Evolutionary conservation across 1,284 basidiomycete genomes (phyloP), one percentile per base, ranked within the genome.

Genomic region (Wallemia ichthyophaga): DNA sequence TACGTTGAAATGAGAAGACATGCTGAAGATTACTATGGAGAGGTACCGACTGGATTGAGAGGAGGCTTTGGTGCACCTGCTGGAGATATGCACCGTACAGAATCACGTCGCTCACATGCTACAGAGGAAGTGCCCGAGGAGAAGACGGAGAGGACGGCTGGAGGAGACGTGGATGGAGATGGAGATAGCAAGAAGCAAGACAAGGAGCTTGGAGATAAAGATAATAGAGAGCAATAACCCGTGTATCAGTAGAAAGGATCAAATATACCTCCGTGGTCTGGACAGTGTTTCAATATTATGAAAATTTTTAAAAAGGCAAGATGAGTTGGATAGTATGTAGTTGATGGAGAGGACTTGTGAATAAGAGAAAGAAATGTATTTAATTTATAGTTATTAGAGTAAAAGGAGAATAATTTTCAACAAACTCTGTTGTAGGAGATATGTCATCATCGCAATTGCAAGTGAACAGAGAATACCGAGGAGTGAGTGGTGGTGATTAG

Each of bases 1-100:
- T 56, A 56, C 25, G 55, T 56, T 24, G 55, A 56, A 27, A 25
- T 56, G 55, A 25, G 55, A 25, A 25, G 55, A 27, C 55, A 56
- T 24, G 55, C 55, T 11, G 55, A 56, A 24, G 55, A 56, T 27
- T 27, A 56, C 25, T 56, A 56, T 24, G 55, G 55, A 9, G 55
- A 27, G 23, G 55, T 56, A 27, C 25, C 25, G 3, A 27, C 24
- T 13, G 55, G 55, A 26, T 17, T 56, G 13, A 25, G 55, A 25
- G 55, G 55, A 11, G 55, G 55, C n/a, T 7, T 21, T 17, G 55
- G 55, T 9, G 55, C 37, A 3, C 37, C 37, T 48, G 37, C 37
- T 15, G 37, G 37, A 15, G 11, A 5, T 48, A 48, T 48, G 5
- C 37, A 48, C n/a, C 37, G 37, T 48, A 48, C 37, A 15, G n/a